phyloP scores from a whole-genome alignment of 164 flowering plant species.

The Berberis thunbergii region DNA sequence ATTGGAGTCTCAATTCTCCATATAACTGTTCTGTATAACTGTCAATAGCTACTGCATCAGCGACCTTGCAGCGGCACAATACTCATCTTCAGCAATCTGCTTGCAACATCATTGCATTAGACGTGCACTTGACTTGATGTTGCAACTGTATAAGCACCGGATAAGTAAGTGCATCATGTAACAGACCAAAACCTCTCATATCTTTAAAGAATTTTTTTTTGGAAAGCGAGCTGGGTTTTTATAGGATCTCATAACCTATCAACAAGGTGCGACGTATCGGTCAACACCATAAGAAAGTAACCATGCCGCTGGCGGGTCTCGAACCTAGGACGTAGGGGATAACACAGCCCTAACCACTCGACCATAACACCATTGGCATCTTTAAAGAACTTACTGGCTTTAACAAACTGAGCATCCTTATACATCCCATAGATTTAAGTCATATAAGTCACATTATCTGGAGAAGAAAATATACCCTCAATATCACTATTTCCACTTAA shows the following conservation, averaged over 20 bases:
- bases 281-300: no score
- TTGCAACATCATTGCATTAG: conserved; percentile 47
- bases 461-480: conserved; percentile 8
- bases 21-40: no score
- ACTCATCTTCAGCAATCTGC: conserved; percentile 70
- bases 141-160: conserved; percentile 31
- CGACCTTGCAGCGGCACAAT: no score
- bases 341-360: no score
- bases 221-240: no score
- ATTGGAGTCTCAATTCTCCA: background rate
- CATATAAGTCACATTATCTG: conserved; percentile 39
- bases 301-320: no score
- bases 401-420: conserved; percentile 37
- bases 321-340: no score
- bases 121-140: conserved; percentile 23
- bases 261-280: no score
- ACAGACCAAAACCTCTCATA: conserved; percentile 42
- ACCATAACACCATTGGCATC: conserved; percentile 10
- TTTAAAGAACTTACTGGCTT: conserved; percentile 52
- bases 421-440: conserved; percentile 51
- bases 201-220: no score
- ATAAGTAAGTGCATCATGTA: conserved; percentile 38
- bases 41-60: background rate
- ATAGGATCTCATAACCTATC: no score
- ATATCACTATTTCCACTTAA: conserved; percentile 4